Conservation (phyloP, 768 basidiomycete genomes). For the Chalciporus pseudorubinellus region DNA sequence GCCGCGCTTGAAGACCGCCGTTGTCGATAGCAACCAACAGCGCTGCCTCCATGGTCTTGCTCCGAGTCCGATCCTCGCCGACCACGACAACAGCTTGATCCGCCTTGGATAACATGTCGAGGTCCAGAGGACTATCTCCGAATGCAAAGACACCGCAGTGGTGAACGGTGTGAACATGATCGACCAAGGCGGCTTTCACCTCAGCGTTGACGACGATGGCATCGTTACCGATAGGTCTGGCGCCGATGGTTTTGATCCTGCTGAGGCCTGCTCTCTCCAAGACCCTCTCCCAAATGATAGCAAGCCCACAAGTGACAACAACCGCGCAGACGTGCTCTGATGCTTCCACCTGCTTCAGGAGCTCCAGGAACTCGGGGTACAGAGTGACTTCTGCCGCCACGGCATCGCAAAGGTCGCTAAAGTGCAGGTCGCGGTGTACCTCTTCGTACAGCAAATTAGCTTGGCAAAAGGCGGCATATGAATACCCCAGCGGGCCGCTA, state of each 20-base stretch:
- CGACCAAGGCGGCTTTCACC: constrained; percentile 16
- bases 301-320: constrained; percentile 14
- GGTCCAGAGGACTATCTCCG: constrained; percentile 14
- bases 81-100: constrained; percentile 15
- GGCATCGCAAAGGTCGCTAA: constrained; percentile 13
- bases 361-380: constrained; percentile 14
- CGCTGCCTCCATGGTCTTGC: constrained; percentile 10
- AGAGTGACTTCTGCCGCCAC: constrained; percentile 14
- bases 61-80: constrained; percentile 11
- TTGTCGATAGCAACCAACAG: constrained; percentile 14
- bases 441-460: constrained; percentile 10
- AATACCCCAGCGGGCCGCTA: constrained; percentile 13
- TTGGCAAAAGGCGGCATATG: constrained; percentile 13
- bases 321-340: constrained; percentile 15
- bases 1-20: constrained; percentile 11
- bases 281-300: constrained; percentile 10
- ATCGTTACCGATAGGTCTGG: constrained; percentile 10
- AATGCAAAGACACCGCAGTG: constrained; percentile 9
- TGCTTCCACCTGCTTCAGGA: constrained; percentile 17
- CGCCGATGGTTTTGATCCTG: constrained; percentile 10
- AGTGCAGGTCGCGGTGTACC: constrained; percentile 10
- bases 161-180: constrained; percentile 13
- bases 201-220: constrained; percentile 10
- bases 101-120: constrained; percentile 14
- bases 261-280: constrained; percentile 16